Evolutionary conservation across 139 green algal species (phyloP).

Genomic region (Coccomyxa sp.): DNA sequence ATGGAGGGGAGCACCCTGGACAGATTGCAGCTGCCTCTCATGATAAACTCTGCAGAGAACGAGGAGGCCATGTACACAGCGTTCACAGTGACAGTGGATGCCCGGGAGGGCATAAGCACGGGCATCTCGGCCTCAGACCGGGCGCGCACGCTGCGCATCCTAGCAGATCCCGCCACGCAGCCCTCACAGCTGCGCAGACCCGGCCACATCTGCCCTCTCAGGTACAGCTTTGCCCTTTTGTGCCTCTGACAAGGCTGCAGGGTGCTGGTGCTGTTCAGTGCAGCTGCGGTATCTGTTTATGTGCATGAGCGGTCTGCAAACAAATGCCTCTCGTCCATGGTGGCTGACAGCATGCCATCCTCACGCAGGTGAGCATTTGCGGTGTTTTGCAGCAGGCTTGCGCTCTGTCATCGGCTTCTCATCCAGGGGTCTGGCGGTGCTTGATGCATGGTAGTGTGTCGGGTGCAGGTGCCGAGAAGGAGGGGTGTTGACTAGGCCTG

Average conservation of each 20-base stretch:
- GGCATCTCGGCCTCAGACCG: conserved; percentile 93
- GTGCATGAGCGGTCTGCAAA: no score
- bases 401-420: no score
- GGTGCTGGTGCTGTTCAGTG: no score
- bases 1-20: conserved; percentile 67
- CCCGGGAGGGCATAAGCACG: conserved; percentile 73
- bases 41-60: conserved; percentile 75
- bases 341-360: no score
- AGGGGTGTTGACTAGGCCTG: conserved; percentile 79
- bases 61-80: conserved; percentile 91
- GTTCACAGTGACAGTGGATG: conserved; percentile 76
- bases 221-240: no score
- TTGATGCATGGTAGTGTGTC: not conserved
- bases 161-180: conserved; percentile 57
- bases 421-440: not conserved
- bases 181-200: conserved; percentile 80
- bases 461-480: conserved; percentile 28
- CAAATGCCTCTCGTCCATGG: no score
- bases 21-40: conserved; percentile 89
- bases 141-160: conserved; percentile 71
- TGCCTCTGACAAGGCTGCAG: no score
- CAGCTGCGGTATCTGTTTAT: no score
- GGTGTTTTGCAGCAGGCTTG: no score
- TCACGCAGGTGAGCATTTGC: no score
- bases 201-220: conserved; percentile 96